These are phyloP conservation scores for Gentiana straminea DNA, from an alignment of 257 asterid species.

Conservation along the genomic window DNA sequence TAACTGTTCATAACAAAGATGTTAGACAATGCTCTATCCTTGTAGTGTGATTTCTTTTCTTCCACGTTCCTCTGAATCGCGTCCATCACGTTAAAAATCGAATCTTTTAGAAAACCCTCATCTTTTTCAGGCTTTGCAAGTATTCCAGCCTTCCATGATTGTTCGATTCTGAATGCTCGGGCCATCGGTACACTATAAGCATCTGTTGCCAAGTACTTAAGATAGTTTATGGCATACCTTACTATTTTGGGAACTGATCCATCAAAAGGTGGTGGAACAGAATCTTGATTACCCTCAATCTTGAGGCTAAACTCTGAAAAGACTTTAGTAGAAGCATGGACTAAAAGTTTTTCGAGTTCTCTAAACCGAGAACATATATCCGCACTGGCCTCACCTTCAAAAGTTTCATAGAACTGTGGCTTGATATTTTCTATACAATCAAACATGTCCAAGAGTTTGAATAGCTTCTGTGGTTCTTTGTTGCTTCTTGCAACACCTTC, in stretches of 20 bases:
- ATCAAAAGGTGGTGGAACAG: conserved; percentile 51
- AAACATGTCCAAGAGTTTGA: conserved; percentile 79
- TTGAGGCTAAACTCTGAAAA: conserved; percentile 72
- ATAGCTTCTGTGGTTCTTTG: conserved; percentile 75
- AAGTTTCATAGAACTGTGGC: conserved; percentile 32
- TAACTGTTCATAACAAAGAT: conserved; percentile 56
- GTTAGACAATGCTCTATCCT: conserved; percentile 42
- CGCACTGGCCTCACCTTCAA: conserved; percentile 50
- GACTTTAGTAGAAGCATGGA: conserved; percentile 53
- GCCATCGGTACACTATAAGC: conserved; percentile 44
- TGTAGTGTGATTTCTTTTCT: conserved; percentile 34
- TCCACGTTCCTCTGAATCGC: conserved; percentile 63
- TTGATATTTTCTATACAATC: conserved; percentile 47
- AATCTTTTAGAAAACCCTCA: conserved; percentile 38
- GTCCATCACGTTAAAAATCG: conserved; percentile 63
- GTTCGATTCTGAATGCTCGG: conserved; percentile 46
- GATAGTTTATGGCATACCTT: conserved; percentile 59
- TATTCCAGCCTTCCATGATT: conserved; percentile 51
- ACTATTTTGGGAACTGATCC: conserved; percentile 77
- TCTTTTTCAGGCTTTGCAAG: conserved; percentile 32
- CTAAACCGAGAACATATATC: conserved; percentile 51
- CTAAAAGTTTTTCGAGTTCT: conserved; percentile 60
- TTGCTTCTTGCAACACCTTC: conserved; percentile 77
- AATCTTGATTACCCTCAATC: conserved; percentile 65
- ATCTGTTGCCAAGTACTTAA: conserved; percentile 44